A percentile compares a stretch with the other conserved stretches of the same genome.
These are phyloP conservation scores for Panicum hallii DNA, from an alignment of 202 grass and related monocot species.

Conservation along the genomic window DNA sequence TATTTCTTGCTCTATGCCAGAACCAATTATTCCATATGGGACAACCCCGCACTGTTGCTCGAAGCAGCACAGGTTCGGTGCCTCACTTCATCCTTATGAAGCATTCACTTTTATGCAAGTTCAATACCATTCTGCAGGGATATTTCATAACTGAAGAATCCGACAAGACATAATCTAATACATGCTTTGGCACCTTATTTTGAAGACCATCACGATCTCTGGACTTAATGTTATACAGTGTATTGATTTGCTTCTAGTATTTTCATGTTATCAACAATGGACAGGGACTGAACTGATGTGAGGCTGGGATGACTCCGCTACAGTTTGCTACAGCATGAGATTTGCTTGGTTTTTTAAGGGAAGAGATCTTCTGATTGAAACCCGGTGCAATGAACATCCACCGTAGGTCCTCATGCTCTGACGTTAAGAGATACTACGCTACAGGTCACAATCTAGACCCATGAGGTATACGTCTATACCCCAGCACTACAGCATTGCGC, in stretches of 20 bases:
- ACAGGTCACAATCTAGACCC: constrained; percentile 37
- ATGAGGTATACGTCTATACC: constrained; percentile 44
- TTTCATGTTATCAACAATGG: background rate
- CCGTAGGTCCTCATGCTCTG: constrained; percentile 23
- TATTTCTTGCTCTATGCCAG: constrained; percentile 3
- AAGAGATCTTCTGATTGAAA: constrained; percentile 16
- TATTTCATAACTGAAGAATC: constrained; percentile 22
- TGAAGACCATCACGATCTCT: background rate
- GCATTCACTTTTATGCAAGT: constrained; percentile 5
- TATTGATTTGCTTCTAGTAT: background rate
- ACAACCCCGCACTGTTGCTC: background rate
- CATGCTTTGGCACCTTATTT: background rate
- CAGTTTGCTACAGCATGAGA: constrained; percentile 19
- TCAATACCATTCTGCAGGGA: background rate
- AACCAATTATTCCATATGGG: constrained; percentile 20
- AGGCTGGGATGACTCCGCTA: constrained; percentile 1
- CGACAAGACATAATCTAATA: background rate
- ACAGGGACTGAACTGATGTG: background rate
- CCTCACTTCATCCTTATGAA: background rate
- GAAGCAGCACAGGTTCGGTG: background rate
- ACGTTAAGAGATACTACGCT: background rate
- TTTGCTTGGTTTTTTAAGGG: background rate
- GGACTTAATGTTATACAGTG: background rate
- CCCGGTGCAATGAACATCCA: constrained; percentile 45
- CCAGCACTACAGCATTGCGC: constrained; percentile 44